Conservation (phyloP, 768 basidiomycete genomes). For the Royoungia palumana region DNA sequence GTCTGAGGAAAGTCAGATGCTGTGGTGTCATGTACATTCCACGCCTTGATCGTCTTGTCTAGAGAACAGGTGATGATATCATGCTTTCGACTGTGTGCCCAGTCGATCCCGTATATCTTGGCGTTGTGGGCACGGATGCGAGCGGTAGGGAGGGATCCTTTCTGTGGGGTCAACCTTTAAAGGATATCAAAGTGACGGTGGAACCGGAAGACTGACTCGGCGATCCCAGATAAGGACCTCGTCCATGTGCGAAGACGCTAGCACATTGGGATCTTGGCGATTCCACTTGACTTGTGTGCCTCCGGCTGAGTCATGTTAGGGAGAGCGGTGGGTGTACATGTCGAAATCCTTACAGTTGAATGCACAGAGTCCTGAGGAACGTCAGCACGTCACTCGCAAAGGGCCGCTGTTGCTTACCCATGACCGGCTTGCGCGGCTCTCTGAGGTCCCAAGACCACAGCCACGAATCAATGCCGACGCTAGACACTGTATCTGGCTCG, state of each 20-base stretch:
- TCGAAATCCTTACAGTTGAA: slow-evolving; percentile 45
- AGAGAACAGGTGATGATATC: slow-evolving; percentile 93
- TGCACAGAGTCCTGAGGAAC: slow-evolving; percentile 47
- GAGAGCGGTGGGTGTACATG: neutral
- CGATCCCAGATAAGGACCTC: slow-evolving; percentile 94
- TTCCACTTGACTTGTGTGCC: slow-evolving; percentile 99
- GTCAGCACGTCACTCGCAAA: neutral
- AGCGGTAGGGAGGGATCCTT: slow-evolving; percentile 80
- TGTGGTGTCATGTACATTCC: slow-evolving; percentile 43
- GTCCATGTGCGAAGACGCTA: slow-evolving; percentile 87
- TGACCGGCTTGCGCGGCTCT: slow-evolving; percentile 62
- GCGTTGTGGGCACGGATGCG: slow-evolving; percentile 79
- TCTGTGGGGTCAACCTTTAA: slow-evolving; percentile 42
- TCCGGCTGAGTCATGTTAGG: slow-evolving; percentile 46
- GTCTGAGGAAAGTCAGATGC: slow-evolving; percentile 14
- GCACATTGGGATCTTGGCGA: slow-evolving; percentile 74
- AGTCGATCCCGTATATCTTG: slow-evolving; percentile 97
- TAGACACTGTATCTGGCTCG: slow-evolving; percentile 81
- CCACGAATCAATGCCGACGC: slow-evolving; percentile 92
- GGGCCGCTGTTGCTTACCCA: slow-evolving; percentile 39
- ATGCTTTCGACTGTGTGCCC: slow-evolving; percentile 71
- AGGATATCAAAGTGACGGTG: neutral
- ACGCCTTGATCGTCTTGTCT: slow-evolving; percentile 89
- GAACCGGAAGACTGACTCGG: slow-evolving; percentile 50
- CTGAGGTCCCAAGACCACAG: slow-evolving; percentile 93